Conservation (phyloP, 2,329 filamentous ascomycete genomes). For the Aspergillus pseudoterreus region DNA sequence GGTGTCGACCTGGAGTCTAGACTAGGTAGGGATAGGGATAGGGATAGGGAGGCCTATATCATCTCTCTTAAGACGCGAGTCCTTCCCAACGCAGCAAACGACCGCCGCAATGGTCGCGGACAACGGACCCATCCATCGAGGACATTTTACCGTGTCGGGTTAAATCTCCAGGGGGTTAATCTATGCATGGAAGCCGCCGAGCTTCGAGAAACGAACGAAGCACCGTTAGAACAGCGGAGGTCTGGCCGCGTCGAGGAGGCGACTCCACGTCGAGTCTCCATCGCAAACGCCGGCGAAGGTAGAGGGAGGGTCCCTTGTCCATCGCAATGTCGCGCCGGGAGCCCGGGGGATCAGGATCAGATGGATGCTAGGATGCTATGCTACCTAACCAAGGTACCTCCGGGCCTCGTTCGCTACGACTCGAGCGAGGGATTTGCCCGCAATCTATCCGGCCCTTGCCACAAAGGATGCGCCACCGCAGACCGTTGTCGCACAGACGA, state of each 20-base stretch:
- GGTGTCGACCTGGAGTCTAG: neutral
- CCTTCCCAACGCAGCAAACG: too few species aligned
- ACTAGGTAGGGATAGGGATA: too few species aligned
- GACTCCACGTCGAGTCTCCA: constrained; percentile 2
- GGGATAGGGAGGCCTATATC: too few species aligned
- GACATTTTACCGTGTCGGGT: constrained; percentile 2
- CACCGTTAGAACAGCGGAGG: too few species aligned
- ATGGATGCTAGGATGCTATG: neutral
- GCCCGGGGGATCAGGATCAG: too few species aligned
- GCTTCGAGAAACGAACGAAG: constrained; percentile 7
- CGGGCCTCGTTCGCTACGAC: neutral
- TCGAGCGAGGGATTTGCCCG: constrained; percentile 1
- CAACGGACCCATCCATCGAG: neutral
- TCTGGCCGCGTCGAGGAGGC: neutral
- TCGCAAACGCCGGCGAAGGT: too few species aligned
- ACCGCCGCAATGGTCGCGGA: neutral
- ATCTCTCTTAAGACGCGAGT: too few species aligned
- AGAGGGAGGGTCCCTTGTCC: too few species aligned
- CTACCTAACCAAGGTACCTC: too few species aligned
- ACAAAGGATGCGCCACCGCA: constrained; percentile 9
- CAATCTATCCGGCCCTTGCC: constrained; percentile 2
- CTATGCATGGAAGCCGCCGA: constrained; percentile 10
- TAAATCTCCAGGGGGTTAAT: constrained; percentile 3
- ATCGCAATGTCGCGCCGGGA: too few species aligned
- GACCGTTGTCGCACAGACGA: constrained; percentile 29